These are phyloP conservation scores for Phytopythium kandeliae DNA, from an alignment of 352 stramenopile species.

Conservation along the genomic window DNA sequence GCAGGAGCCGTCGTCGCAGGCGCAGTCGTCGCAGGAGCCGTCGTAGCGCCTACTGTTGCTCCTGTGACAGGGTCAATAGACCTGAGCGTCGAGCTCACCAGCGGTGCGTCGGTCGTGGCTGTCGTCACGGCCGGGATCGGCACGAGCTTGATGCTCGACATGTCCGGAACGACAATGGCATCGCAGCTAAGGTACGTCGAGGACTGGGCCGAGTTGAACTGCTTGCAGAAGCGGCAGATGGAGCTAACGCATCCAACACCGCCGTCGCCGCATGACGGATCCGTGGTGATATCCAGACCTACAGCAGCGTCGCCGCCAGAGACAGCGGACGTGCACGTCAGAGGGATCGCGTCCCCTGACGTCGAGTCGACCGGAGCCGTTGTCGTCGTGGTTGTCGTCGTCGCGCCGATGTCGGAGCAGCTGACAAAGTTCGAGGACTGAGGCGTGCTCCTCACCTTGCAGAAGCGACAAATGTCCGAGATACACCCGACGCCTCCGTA, in stretches of 20 bases:
- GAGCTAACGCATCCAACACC: constrained; percentile 26
- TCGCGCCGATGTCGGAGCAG: background rate
- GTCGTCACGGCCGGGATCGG: constrained; percentile 1
- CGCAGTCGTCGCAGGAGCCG: background rate
- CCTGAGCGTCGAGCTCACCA: background rate
- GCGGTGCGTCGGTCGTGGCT: constrained; percentile 8
- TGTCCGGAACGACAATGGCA: constrained; percentile 9
- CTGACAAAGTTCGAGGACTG: constrained; percentile 4
- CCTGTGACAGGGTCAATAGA: background rate
- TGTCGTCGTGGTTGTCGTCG: background rate
- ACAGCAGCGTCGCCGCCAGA: constrained; percentile 4
- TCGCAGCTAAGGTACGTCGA: constrained; percentile 15
- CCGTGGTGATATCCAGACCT: constrained; percentile 15
- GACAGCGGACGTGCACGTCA: constrained; percentile 3
- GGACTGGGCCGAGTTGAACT: constrained; percentile 14
- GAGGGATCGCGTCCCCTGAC: background rate
- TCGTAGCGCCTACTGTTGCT: background rate
- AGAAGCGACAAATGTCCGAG: constrained; percentile 19
- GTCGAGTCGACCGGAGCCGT: background rate
- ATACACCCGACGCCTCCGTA: constrained; percentile 1
- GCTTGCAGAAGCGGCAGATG: constrained; percentile 38
- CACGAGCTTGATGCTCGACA: constrained; percentile 1
- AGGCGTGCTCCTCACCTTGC: constrained; percentile 4
- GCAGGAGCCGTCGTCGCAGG: background rate
- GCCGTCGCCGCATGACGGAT: constrained; percentile 18